Evolutionary conservation across 139 green algal species (phyloP).

Genomic region (Closterium sp.): DNA sequence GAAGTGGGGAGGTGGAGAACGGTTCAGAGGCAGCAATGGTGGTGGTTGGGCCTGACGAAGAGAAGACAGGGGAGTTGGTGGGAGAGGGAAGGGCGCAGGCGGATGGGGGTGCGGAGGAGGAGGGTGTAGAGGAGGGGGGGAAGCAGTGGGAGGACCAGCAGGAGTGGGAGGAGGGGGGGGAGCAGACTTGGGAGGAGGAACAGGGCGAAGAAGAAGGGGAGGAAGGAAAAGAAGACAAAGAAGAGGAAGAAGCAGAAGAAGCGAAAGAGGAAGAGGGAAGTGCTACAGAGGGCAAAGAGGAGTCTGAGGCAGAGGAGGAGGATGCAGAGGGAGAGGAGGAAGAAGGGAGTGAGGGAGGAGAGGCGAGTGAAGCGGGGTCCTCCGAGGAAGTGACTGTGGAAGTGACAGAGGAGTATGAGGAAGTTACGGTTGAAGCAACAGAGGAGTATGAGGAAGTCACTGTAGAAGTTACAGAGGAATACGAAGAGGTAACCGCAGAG

Average conservation of each 20-base stretch:
- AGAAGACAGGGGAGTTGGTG: no score
- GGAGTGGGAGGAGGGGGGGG: no score
- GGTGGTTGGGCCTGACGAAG: no score
- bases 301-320: no score
- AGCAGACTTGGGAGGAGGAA: background rate
- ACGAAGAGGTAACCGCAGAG: background rate
- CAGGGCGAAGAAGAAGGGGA: background rate
- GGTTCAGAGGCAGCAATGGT: no score
- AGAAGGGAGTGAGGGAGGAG: background rate
- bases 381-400: background rate
- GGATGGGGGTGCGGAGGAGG: background rate
- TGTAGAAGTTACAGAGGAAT: background rate
- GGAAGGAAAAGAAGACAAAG: background rate
- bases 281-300: no score
- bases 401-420: background rate
- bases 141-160: background rate
- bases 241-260: background rate
- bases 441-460: background rate
- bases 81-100: background rate
- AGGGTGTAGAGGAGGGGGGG: background rate
- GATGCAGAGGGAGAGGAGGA: no score
- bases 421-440: background rate
- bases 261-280: no score
- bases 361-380: background rate
- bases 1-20: background rate